Evolutionary conservation across 1,139 yeast species (phyloP), one percentile per base, ranked within the genome.

Genomic region (Meyerozyma elateridarum): DNA sequence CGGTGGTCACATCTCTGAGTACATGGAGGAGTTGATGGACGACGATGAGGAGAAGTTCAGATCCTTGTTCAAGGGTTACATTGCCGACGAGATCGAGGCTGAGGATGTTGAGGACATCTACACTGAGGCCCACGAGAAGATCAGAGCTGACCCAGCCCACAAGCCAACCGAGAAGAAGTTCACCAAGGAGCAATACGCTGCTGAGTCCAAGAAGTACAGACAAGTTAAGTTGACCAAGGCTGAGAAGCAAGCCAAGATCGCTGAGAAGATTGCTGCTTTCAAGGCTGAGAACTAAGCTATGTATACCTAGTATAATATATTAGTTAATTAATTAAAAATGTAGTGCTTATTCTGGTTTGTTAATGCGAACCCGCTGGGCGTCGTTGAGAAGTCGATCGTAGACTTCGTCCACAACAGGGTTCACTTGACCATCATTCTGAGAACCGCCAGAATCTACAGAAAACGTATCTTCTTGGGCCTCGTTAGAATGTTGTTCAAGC

Each of bases 31-130:
- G 79, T 85, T 91, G 69, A 91, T 91, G 73, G 99, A 91, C 63
- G 99, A 91, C 70, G 99, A 91, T 81, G 99, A 91, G 79, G 99
- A 91, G 79, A 91, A 94, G 76, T 91, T 79, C 95, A 80, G 81
- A 70, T 78, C 85, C 62, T 79, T 91, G 68, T 91, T 91, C 95
- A 83, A 85, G 78, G 79, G 88, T 60, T 91, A 93, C 91, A 72
- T 93, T 55, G 96, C 80, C 54, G 97, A 89, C 62, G 97, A 88
- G 69, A 77, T 91, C 58, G 98, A 91, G 70, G 93, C 97, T 56
- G 98, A 91, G 61, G 88, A 83, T 53, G 63, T 91, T 55, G 99
- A 93, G 79, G 99, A 91, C 62, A 65, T 91, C 67, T 91, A 89
- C 89, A 60, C 79, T 51, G 83, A 79, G 57, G 98, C 98, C 61